Evolutionary conservation across 305 asterid genomes (phyloP), one percentile per base, ranked within the genome.

Genomic region (Fraxinus xanthoxyloides): DNA sequence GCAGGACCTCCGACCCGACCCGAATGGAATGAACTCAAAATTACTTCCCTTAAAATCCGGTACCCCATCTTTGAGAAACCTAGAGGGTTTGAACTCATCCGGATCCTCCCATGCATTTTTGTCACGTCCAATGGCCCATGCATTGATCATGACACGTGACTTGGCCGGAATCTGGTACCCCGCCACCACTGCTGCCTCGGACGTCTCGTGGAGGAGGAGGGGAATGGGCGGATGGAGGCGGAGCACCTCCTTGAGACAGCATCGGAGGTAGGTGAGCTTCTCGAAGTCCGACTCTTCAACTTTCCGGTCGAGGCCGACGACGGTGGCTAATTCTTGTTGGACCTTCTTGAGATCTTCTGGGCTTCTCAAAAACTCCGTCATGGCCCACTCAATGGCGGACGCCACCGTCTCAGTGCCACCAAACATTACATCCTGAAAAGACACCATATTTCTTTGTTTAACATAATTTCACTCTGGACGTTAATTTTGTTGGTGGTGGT

Each of bases 391-490:
- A 2, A 93, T 92, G 3, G 95, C 97, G 0, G 97, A 94, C 0
- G 98, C 98, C 0, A 94, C 98, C 0, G 98, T 94, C 46, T 92
- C 98, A 0, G 97, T 93, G n/a, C 98, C 98, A 59, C 98, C 98
- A 77, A 94, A 94, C 98, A 94, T 93, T 7, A 94, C 95, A 36
- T 94, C 97, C 98, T 92, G 74, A 34, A 70, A 31, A 83, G 24
- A 31, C 23, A 21, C 1, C 8, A 34, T 54, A 54, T 54, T 54
- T 36, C n/a, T 0, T 0, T 54, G 17, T 4, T 15, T 4, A 48
- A 48, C 21, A 48, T 4, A 15, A 15, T 13, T 48, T 13, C 59
- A 48, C 15, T 0, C 51, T 40, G 48, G 15, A 9, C 2, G 48
- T 43, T 43, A 43, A 43, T 12, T 31, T 12, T 5, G 9, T 4